Evolutionary conservation across 129 eudicot genomes (phyloP).

Genomic region (Centaurea solstitialis): DNA sequence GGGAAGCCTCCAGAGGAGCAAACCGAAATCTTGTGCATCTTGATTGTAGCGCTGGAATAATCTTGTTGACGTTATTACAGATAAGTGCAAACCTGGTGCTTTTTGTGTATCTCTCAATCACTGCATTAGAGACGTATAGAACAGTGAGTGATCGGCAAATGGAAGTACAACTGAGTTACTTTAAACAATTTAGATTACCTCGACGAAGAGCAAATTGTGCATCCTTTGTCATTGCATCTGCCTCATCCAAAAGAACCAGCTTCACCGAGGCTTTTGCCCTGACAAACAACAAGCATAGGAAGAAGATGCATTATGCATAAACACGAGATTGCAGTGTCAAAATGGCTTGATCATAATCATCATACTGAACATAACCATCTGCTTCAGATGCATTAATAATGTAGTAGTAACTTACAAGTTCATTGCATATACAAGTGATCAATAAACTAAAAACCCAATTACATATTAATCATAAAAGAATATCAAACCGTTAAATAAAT

Average conservation of each 20-base stretch:
- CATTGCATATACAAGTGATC: not conserved
- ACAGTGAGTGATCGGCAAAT: not conserved
- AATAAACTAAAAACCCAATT: not conserved
- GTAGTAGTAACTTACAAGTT: not conserved
- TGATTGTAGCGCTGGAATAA: slow-evolving; percentile 95
- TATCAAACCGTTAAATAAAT: not conserved
- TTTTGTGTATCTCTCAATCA: slow-evolving; percentile 94
- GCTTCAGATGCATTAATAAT: not conserved
- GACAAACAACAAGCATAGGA: slow-evolving; percentile 19
- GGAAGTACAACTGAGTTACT: not conserved
- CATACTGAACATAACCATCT: not conserved
- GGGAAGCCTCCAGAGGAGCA: slow-evolving; percentile 85
- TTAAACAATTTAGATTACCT: slow-evolving; percentile 42
- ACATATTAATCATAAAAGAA: not conserved
- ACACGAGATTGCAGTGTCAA: not conserved
- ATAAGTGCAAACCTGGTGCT: slow-evolving; percentile 90
- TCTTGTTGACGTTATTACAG: slow-evolving; percentile 92
- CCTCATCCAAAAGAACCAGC: slow-evolving; percentile 88
- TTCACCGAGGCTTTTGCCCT: slow-evolving; percentile 81
- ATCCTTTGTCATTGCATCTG: slow-evolving; percentile 99
- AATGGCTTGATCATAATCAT: not conserved
- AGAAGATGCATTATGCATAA: not conserved
- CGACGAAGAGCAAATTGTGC: slow-evolving; percentile 98
- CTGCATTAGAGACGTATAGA: slow-evolving; percentile 37
- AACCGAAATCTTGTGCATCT: slow-evolving; percentile 96